phyloP scores from a whole-genome alignment of 2,329 filamentous ascomycete genomes.

The Colletotrichum kahawae region DNA sequence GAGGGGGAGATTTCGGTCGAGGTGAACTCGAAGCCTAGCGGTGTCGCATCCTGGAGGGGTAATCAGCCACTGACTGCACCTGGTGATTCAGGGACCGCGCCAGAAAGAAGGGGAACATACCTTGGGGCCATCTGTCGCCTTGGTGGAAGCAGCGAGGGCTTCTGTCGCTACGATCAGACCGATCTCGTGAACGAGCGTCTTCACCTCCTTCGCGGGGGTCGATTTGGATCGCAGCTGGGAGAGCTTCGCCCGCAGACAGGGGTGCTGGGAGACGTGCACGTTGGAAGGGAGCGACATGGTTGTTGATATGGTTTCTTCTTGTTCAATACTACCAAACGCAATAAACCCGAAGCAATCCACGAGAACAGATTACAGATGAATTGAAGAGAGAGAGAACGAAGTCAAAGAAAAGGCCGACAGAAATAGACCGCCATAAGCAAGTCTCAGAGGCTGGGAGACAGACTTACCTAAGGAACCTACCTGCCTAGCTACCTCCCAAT shows the following conservation, averaged over 20 bases:
- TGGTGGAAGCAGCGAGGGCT: conserved; percentile 71
- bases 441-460: not conserved
- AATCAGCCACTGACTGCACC: not conserved
- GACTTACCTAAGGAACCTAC: not conserved
- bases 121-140: conserved; percentile 61
- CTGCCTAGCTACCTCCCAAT: not conserved
- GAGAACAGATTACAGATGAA: not conserved
- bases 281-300: conserved; percentile 57
- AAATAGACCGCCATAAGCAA: not conserved
- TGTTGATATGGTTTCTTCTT: not conserved
- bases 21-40: conserved; percentile 78
- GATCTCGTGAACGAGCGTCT: conserved; percentile 85
- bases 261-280: conserved; percentile 83
- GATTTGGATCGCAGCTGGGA: conserved; percentile 81
- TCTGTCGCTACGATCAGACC: conserved; percentile 82
- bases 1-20: conserved; percentile 67
- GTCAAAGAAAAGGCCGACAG: not conserved
- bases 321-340: not conserved
- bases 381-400: conserved; percentile 6
- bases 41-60: conserved; percentile 69
- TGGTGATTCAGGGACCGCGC: not conserved
- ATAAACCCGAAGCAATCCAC: not conserved
- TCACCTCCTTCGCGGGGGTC: conserved; percentile 76
- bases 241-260: conserved; percentile 86
- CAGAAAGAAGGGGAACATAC: conserved; percentile 46